These are phyloP conservation scores for Boletellus deceptivus DNA, from an alignment of 1,284 basidiomycete genomes.

Conservation along the genomic window DNA sequence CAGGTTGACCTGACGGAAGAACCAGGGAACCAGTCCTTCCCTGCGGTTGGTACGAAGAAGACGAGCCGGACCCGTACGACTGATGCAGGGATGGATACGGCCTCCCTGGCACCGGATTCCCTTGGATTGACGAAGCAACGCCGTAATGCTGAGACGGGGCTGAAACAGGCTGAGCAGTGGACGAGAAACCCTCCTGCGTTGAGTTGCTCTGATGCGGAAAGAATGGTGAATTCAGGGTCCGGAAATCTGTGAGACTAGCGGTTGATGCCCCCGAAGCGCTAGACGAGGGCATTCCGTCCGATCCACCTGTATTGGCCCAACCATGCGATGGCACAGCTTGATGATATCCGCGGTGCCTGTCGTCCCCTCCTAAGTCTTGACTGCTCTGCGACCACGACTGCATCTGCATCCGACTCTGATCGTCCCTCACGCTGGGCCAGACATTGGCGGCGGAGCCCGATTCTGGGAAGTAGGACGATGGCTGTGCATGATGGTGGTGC, in stretches of 20 bases:
- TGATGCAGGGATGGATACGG: slow-evolving; percentile 30
- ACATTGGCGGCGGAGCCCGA: slow-evolving; percentile 18
- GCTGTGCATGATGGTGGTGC: slow-evolving; percentile 24
- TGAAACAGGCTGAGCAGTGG: slow-evolving; percentile 31
- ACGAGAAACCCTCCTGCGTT: slow-evolving; percentile 20
- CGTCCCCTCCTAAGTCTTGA: slow-evolving; percentile 25
- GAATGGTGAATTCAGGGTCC: slow-evolving; percentile 45
- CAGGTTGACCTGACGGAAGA: slow-evolving; percentile 17
- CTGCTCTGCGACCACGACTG: slow-evolving; percentile 28
- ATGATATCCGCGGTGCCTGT: slow-evolving; percentile 33
- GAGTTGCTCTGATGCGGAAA: slow-evolving; percentile 37
- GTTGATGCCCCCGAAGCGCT: slow-evolving; percentile 22
- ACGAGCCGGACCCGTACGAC: slow-evolving; percentile 19
- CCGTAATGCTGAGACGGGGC: slow-evolving; percentile 31
- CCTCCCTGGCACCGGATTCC: slow-evolving; percentile 24
- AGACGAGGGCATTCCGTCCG: slow-evolving; percentile 23
- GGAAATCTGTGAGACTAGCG: slow-evolving; percentile 26
- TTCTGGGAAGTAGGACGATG: slow-evolving; percentile 29
- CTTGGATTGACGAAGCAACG: slow-evolving; percentile 15
- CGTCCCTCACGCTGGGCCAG: slow-evolving; percentile 27
- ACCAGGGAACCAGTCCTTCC: slow-evolving; percentile 10
- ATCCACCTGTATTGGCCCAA: slow-evolving; percentile 23
- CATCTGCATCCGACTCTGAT: slow-evolving; percentile 20
- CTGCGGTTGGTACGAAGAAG: slow-evolving; percentile 27
- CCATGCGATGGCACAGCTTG: slow-evolving; percentile 25